Evolutionary conservation across 495 filamentous ascomycete genomes (phyloP).

Genomic region (Daldinia childiae): DNA sequence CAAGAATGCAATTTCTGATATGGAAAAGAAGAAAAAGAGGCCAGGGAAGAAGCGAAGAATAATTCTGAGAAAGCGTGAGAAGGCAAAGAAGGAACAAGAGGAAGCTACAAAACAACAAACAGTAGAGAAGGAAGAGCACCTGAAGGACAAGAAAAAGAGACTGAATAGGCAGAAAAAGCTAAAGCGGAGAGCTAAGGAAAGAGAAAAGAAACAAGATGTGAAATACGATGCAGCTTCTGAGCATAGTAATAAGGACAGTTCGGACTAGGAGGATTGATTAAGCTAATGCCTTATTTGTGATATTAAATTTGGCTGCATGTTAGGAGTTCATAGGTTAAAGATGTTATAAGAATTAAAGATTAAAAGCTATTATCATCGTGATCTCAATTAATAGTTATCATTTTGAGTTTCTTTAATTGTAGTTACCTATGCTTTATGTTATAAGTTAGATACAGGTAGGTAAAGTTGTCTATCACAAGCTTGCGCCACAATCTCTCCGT

Average conservation of each 20-base stretch:
- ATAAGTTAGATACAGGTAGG: too few relatives aligned
- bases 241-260: conserved; percentile 10
- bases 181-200: conserved; percentile 60
- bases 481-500: conserved; percentile 26
- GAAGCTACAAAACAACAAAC: conserved; percentile 44
- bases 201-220: conserved; percentile 55
- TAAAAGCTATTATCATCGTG: neutral
- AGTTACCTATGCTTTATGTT: too few relatives aligned
- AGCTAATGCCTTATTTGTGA: neutral
- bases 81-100: conserved; percentile 46
- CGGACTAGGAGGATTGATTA: neutral
- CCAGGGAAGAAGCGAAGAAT: conserved; percentile 65
- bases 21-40: conserved; percentile 51
- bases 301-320: neutral
- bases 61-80: conserved; percentile 51
- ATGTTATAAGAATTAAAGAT: neutral
- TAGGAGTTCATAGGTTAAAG: neutral
- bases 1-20: conserved; percentile 3
- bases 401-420: neutral
- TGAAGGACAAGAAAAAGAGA: conserved; percentile 64
- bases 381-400: too few relatives aligned
- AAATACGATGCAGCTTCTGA: conserved; percentile 35
- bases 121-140: conserved; percentile 57
- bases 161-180: conserved; percentile 63
- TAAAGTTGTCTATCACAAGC: conserved; percentile 1